Conservation (phyloP, 345 rosid genomes). For the Aquilaria malaccensis region DNA sequence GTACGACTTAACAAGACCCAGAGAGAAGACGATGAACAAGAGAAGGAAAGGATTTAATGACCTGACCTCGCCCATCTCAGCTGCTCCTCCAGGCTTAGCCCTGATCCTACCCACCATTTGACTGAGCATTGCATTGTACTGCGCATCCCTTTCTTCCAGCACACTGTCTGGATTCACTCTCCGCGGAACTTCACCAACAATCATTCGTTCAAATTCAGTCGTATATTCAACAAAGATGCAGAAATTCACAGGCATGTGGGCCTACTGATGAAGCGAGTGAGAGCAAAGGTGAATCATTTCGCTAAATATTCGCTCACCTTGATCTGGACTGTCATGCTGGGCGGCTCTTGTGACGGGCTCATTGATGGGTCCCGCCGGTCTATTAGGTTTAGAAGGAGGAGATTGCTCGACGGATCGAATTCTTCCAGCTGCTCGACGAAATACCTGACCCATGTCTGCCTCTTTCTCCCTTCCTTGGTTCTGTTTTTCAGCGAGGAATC, state of each 20-base stretch:
- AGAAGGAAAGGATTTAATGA: neutral
- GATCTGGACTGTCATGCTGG: conserved; percentile 18
- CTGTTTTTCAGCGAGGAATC: no score
- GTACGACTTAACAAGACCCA: no score
- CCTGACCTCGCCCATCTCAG: conserved; percentile 89
- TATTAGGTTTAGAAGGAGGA: conserved; percentile 30
- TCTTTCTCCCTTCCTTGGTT: neutral
- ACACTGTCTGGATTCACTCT: conserved; percentile 34
- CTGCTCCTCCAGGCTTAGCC: conserved; percentile 79
- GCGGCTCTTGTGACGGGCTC: conserved; percentile 23
- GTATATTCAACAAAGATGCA: neutral
- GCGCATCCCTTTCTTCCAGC: conserved; percentile 64
- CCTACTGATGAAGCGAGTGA: neutral
- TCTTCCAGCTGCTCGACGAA: conserved; percentile 95
- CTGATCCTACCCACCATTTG: conserved; percentile 87
- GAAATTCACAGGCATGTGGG: neutral
- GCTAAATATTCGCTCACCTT: conserved; percentile 20
- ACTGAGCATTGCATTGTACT: conserved; percentile 72
- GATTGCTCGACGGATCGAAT: conserved; percentile 39
- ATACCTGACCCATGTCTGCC: conserved; percentile 82
- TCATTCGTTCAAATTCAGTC: conserved; percentile 1
- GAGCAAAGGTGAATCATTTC: neutral
- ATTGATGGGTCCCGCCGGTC: conserved; percentile 20
- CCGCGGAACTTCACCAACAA: conserved; percentile 21
- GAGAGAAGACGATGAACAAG: neutral